Conservation (phyloP, 2,329 filamentous ascomycete genomes). For the Ascochyta fabae region DNA sequence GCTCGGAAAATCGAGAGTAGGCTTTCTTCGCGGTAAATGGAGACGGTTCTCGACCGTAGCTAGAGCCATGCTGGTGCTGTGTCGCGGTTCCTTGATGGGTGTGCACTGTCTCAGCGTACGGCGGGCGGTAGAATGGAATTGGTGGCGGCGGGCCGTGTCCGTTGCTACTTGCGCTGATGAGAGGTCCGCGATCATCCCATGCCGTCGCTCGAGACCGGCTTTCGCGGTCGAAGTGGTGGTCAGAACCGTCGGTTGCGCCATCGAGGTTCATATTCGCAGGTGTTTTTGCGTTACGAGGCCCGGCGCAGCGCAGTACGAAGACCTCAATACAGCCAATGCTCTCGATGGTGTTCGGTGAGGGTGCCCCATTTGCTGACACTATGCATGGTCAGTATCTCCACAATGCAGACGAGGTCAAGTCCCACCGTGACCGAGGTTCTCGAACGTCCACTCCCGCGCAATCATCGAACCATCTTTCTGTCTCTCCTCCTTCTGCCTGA, state of each 20-base stretch:
- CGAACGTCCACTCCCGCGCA: conserved; percentile 61
- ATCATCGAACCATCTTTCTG: conserved; percentile 55
- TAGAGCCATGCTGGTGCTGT: background rate
- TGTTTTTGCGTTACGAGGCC: conserved; percentile 27
- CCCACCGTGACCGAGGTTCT: conserved; percentile 57
- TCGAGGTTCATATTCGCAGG: conserved; percentile 38
- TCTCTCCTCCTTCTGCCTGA: conserved; percentile 62
- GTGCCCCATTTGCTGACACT: conserved; percentile 50
- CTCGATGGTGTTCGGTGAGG: conserved; percentile 41
- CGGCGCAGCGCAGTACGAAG: conserved; percentile 53
- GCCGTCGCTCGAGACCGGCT: conserved; percentile 12
- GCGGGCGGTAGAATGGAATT: conserved; percentile 14
- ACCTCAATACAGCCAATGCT: conserved; percentile 58
- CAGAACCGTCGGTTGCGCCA: conserved; percentile 29
- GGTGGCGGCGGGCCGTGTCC: conserved; percentile 12
- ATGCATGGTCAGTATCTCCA: conserved; percentile 20
- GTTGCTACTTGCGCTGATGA: background rate
- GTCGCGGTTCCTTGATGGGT: background rate
- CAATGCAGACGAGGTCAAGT: background rate
- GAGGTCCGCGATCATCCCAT: conserved; percentile 28
- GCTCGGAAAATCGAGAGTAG: conserved; percentile 15
- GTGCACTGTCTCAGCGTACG: conserved; percentile 18
- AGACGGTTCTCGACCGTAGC: background rate
- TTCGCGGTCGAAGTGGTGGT: conserved; percentile 23
- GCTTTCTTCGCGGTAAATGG: background rate